phyloP scores from a whole-genome alignment of 257 asterid genomes.

The Apocynum venetum region DNA sequence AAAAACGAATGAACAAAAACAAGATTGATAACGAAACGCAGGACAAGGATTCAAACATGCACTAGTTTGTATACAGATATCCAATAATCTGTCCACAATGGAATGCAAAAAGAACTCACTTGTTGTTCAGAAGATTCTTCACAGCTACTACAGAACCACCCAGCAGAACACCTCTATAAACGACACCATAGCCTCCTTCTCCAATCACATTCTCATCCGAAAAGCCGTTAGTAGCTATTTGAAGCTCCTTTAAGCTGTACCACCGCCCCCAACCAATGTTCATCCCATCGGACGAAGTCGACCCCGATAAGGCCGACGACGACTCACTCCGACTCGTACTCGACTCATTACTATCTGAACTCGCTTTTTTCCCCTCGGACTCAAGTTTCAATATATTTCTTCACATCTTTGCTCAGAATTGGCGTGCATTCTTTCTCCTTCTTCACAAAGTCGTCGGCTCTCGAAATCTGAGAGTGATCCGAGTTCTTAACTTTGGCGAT shows the following conservation, averaged over 20 bases:
- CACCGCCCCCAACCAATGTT: conserved; percentile 75
- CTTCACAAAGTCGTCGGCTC: conserved; percentile 2
- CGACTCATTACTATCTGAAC: conserved; percentile 75
- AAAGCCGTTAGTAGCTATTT: conserved; percentile 59
- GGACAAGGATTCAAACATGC: background rate
- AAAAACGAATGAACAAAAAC: background rate
- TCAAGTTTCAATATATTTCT: conserved; percentile 34
- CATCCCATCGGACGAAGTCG: conserved; percentile 48
- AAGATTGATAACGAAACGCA: background rate
- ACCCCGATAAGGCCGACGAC: conserved; percentile 62
- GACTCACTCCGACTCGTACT: conserved; percentile 69
- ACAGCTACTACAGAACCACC: conserved; percentile 73
- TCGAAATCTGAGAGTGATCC: conserved; percentile 34
- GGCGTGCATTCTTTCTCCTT: conserved; percentile 35
- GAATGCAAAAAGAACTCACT: conserved; percentile 34
- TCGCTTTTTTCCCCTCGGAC: conserved; percentile 40
- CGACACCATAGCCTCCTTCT: conserved; percentile 87
- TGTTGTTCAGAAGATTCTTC: conserved; percentile 71
- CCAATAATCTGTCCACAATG: background rate
- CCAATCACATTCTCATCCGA: conserved; percentile 64
- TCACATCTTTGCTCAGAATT: conserved; percentile 38
- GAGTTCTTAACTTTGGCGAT: conserved; percentile 23
- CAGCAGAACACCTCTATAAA: conserved; percentile 58
- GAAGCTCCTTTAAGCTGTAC: conserved; percentile 66
- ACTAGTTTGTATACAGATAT: background rate